Percentiles rank a stretch among this genome's conserved stretches.
Evolutionary conservation across 305 asterid genomes (phyloP).

Genomic region (Withania somnifera): DNA sequence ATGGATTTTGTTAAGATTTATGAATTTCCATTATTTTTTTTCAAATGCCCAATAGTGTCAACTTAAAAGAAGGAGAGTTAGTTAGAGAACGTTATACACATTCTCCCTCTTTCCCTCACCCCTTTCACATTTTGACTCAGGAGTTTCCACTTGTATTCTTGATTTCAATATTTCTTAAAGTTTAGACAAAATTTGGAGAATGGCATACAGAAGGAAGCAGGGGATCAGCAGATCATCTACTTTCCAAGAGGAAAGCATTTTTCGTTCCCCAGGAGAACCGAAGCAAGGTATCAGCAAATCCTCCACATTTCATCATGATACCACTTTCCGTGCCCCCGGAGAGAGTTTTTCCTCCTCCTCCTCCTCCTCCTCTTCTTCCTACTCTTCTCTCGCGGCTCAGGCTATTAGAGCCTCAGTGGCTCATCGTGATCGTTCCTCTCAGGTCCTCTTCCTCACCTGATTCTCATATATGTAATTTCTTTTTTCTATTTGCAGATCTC

Average conservation of each 20-base stretch:
- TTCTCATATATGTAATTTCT: neutral
- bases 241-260: conserved; percentile 11
- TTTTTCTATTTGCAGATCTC: neutral
- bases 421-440: neutral
- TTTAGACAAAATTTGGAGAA: neutral
- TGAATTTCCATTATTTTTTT: neutral
- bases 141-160: neutral
- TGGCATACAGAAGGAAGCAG: conserved; percentile 19
- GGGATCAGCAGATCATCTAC: conserved; percentile 15
- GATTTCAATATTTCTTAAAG: too few relatives aligned
- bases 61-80: neutral
- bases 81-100: neutral
- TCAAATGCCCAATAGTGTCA: neutral
- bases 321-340: neutral
- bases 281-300: conserved; percentile 10
- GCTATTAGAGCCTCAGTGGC: conserved; percentile 11
- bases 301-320: conserved; percentile 14
- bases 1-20: neutral
- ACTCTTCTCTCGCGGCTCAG: conserved; percentile 6
- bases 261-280: neutral
- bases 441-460: neutral
- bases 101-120: too few relatives aligned
- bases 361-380: neutral
- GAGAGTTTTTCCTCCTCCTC: neutral
- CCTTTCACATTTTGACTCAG: neutral